Base-by-base conservation (phyloP, 1,139 yeast genomes). In the Geotrichum fermentans region DNA sequence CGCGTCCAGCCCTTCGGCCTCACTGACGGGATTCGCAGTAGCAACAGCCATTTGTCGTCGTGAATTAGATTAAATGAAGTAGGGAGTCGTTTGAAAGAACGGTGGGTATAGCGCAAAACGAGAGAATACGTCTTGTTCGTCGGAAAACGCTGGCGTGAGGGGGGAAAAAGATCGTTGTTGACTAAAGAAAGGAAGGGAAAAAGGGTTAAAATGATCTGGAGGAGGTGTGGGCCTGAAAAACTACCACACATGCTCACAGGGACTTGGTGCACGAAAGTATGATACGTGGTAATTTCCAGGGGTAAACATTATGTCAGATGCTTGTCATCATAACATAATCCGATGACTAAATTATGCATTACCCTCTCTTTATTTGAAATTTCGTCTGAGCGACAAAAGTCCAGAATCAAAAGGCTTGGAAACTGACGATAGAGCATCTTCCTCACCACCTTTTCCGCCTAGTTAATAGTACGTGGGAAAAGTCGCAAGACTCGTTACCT, bases 21-120 rank as follows among this genome's bases (percentile, higher is more conserved):
- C 46, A 13, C 30, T 24, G 21, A 21, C 18, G 18, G 43, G 40
- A 22, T 40, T 40, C 14, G 28, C 33, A n/a, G 52, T 35, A 18
- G 47, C 44, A n/a, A 47, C 44, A 29, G 51, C 34, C 47, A 39
- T 47, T 33, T n/a, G n/a, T n/a, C n/a, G 24, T 47, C 38, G 14
- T 17, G 36, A 2, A 18, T 33, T 33, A 11, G 32, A 28, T 28
- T 28, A 13, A n/a, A n/a, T n/a, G n/a, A n/a, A n/a, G n/a, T n/a
- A n/a, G n/a, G 28, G 28, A 6, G 34, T 11, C n/a, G 17, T 32
- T 3, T 6, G n/a, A 32, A 3, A 32, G 16, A 32, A 17, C 8
- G 34, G 34, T 10, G 28, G 28, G 28, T 24, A 24, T 24, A 24
- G 6, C 28, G 10, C 6, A 10, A 6, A 24, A 24, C 28, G 28